phyloP scores from a whole-genome alignment of 371 early-diverging fungal genomes.

The Paraphysoderma sedebokerense region DNA sequence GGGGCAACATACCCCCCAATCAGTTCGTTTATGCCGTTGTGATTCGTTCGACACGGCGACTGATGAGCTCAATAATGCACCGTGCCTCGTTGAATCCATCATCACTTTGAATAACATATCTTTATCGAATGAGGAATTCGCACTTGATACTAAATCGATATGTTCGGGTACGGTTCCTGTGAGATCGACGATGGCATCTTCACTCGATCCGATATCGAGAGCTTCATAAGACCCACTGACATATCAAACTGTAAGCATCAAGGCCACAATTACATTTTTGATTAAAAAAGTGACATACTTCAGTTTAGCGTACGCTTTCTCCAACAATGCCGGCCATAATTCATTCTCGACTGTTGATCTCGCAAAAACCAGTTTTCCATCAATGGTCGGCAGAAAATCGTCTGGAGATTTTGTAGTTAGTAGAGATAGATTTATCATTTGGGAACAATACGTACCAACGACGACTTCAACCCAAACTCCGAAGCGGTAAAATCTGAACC shows the following conservation, averaged over 20 bases:
- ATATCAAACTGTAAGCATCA: no score
- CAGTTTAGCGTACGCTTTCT: constrained; percentile 44
- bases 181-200: constrained; percentile 27
- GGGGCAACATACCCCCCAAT: constrained; percentile 6
- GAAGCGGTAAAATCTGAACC: constrained; percentile 27
- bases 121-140: constrained; percentile 1
- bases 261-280: no score
- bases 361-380: constrained; percentile 20
- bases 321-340: constrained; percentile 33
- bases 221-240: constrained; percentile 26
- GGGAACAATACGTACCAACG: no score
- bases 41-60: constrained; percentile 7
- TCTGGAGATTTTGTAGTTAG: no score
- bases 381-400: constrained; percentile 23
- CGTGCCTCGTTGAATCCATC: constrained; percentile 1
- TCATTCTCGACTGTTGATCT: constrained; percentile 24
- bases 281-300: no score
- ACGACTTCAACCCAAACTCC: constrained; percentile 42
- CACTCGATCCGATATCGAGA: constrained; percentile 14
- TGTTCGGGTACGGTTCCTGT: constrained; percentile 16
- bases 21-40: constrained; percentile 2
- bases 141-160: constrained; percentile 8
- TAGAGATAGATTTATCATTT: no score
- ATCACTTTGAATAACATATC: constrained; percentile 7
- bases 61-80: constrained; percentile 18